Conservation (phyloP, 805 yeast species). For the Zygoascus tannicola region DNA sequence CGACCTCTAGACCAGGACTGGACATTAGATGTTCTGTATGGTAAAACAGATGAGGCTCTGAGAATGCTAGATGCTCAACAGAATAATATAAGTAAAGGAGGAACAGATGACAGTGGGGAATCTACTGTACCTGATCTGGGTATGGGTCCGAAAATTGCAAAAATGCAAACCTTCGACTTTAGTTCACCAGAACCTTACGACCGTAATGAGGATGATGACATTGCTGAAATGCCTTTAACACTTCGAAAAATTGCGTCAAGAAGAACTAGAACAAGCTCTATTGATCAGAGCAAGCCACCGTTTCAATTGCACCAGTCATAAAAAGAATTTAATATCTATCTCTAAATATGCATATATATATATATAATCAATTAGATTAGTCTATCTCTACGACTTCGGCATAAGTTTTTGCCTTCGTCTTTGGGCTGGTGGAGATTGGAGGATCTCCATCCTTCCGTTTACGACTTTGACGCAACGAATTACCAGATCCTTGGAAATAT, state of each 20-base stretch:
- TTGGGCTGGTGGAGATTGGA: slow-evolving; percentile 26
- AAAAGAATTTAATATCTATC: too few relatives aligned
- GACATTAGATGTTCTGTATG: neutral
- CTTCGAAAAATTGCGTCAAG: slow-evolving; percentile 7
- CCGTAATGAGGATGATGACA: slow-evolving; percentile 1
- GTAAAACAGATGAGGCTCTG: neutral
- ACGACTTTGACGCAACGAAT: slow-evolving; percentile 57
- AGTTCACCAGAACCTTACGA: neutral
- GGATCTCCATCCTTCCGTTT: slow-evolving; percentile 52
- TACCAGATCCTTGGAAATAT: slow-evolving; percentile 60
- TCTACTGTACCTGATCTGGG: neutral
- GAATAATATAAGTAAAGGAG: neutral
- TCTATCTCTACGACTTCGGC: slow-evolving; percentile 81
- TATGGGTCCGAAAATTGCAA: neutral
- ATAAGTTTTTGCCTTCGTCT: slow-evolving; percentile 28
- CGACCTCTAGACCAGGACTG: slow-evolving; percentile 29
- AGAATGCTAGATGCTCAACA: neutral
- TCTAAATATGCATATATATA: neutral
- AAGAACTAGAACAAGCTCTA: neutral
- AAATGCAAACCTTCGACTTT: neutral
- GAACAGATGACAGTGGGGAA: neutral
- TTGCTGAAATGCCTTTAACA: slow-evolving; percentile 5
- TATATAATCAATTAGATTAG: slow-evolving; percentile 21
- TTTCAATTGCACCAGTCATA: neutral
- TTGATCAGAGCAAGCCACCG: neutral